These are phyloP conservation scores for Chenopodium berlandieri DNA, from an alignment of 148 eudicot genomes.

Conservation along the genomic window DNA sequence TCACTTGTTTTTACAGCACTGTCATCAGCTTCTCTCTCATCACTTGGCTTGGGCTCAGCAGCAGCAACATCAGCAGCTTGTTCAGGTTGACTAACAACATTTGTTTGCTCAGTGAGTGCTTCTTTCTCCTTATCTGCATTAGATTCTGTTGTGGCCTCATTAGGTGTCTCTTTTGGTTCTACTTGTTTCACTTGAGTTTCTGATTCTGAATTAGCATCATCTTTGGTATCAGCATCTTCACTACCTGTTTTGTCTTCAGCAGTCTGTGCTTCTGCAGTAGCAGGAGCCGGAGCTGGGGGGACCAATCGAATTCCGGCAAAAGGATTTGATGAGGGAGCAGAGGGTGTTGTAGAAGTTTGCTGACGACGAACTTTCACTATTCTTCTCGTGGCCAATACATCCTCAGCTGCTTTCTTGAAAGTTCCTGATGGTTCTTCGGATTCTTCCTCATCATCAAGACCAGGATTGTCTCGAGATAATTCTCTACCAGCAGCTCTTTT, in stretches of 20 bases:
- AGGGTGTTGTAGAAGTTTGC: constrained; percentile 44
- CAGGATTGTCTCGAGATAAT: constrained; percentile 77
- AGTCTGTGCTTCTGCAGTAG: constrained; percentile 34
- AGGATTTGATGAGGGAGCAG: constrained; percentile 73
- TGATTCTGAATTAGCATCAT: constrained; percentile 33
- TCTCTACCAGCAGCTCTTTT: constrained; percentile 90
- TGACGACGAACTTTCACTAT: constrained; percentile 80
- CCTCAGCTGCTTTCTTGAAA: constrained; percentile 81
- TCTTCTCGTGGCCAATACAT: constrained; percentile 74
- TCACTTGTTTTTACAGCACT: constrained; percentile 13
- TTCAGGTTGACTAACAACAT: constrained; percentile 18
- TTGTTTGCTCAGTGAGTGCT: constrained; percentile 30
- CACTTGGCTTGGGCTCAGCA: constrained; percentile 31
- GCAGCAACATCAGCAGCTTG: constrained; percentile 25
- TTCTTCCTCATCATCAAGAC: constrained; percentile 81
- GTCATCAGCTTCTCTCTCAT: constrained; percentile 27
- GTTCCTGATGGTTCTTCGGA: constrained; percentile 62
- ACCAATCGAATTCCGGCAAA: constrained; percentile 79
- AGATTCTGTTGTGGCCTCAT: constrained; percentile 28
- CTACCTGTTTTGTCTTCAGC: constrained; percentile 25
- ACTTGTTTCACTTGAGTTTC: constrained; percentile 30
- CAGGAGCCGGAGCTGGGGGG: constrained; percentile 34
- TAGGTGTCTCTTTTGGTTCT: constrained; percentile 32
- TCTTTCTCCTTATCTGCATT: constrained; percentile 29
- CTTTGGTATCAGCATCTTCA: constrained; percentile 36